Evolutionary conservation across 495 filamentous ascomycete genomes (phyloP).

Genomic region (Talaromyces adpressus): DNA sequence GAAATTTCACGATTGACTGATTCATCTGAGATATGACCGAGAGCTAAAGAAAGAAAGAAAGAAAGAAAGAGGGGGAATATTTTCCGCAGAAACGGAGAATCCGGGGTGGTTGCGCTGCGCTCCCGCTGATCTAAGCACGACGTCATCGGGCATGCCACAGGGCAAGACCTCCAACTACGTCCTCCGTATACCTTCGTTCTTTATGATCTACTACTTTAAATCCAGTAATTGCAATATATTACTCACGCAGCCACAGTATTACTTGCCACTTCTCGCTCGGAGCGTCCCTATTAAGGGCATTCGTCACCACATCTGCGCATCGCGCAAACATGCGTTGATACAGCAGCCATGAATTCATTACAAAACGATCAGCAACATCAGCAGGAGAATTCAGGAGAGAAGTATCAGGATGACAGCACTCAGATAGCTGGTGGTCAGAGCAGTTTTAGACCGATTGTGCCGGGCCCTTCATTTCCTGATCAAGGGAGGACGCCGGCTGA

Average conservation of each 20-base stretch:
- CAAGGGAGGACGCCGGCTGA: slow-evolving; percentile 11
- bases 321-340: neutral
- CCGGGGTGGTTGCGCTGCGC: neutral
- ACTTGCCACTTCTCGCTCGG: too few species aligned
- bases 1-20: neutral
- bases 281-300: neutral
- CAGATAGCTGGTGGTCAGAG: slow-evolving; percentile 8
- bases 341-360: neutral
- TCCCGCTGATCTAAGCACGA: neutral
- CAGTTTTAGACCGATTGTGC: slow-evolving; percentile 21
- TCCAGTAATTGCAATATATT: too few species aligned
- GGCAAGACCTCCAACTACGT: neutral
- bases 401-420: neutral
- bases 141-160: neutral
- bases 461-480: slow-evolving; percentile 20
- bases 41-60: too few species aligned
- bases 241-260: too few species aligned
- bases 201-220: neutral
- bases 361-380: neutral
- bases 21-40: neutral
- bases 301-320: neutral
- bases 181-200: neutral
- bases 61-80: neutral
- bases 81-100: neutral
- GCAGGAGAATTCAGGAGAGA: neutral